Base-by-base conservation (phyloP, 352 stramenopile genomes). In the Globisporangium irregulare region DNA sequence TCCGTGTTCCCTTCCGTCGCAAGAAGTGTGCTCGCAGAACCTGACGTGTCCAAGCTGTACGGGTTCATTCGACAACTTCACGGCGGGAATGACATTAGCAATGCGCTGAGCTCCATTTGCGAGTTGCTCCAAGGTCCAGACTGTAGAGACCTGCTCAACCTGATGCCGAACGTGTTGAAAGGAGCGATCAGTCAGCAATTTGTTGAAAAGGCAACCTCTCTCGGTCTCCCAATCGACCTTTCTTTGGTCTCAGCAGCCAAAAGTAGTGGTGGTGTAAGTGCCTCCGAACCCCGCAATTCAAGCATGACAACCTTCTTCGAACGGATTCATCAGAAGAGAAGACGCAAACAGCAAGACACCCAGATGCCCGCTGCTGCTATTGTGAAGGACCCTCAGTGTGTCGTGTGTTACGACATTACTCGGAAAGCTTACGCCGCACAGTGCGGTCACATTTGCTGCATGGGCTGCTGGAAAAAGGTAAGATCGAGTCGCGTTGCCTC, bases 391-490 rank as follows among this genome's bases (percentile, higher is more conserved):
- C 88, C 88, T 3, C 88, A 95, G 71, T 95, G 88, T 56, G 80
- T 89, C 41, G 87, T 95, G 27, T 95, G 88, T 71, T 94, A 92
- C 66, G 86, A 95, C 50, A 89, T 95, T 36, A 80, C 82, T 0
- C 81, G 73, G 4, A 93, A 92, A 68, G 86, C 88, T 9, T 92
- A 81, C 69, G 88, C 88, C 18, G 85, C 88, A 1, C 79, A 84
- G 29, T 95, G 88, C 36, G 88, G 88, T 5, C 88, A 95, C 66
- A 92, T 95, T 71, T 95, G 88, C 68, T 95, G 88, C 68, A 76
- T 88, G 36, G 59, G 66, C 6, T 95, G 88, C 64, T 95, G 88
- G 88, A 87, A 92, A 81, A 93, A 92, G 86, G 86, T 95, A 71
- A 56, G 38, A 61, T 61, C 15, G 2, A 34, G 14, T 2, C 24